phyloP scores from a whole-genome alignment of 1,139 yeast genomes.

The Candida anutae region DNA sequence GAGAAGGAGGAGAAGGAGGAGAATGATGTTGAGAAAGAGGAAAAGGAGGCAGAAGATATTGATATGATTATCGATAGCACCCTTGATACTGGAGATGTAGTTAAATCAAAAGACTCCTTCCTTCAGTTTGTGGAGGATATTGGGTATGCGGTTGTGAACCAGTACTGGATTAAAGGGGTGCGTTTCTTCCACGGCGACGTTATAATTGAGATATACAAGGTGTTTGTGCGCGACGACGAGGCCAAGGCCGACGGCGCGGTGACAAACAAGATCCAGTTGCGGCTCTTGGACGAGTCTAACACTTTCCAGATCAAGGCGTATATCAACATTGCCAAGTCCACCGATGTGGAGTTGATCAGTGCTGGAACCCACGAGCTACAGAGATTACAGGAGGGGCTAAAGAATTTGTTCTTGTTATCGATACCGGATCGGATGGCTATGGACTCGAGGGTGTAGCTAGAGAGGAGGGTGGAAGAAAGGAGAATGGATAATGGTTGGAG shows the following conservation, averaged over 20 bases:
- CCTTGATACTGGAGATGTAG: constrained; percentile 1
- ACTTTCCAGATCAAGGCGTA: constrained; percentile 59
- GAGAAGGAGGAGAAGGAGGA: constrained; percentile 1
- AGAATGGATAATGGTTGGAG: too few relatives aligned
- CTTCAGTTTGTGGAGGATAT: constrained; percentile 50
- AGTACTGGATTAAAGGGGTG: constrained; percentile 60
- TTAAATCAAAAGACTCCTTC: constrained; percentile 26
- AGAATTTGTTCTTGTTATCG: constrained; percentile 57
- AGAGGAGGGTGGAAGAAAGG: too few relatives aligned
- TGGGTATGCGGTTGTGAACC: constrained; percentile 63
- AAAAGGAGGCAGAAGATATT: constrained; percentile 3
- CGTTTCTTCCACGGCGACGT: constrained; percentile 59
- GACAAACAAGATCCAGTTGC: constrained; percentile 24
- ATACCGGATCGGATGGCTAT: constrained; percentile 74
- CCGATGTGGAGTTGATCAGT: constrained; percentile 68
- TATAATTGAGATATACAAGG: constrained; percentile 52
- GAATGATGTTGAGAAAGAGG: background rate
- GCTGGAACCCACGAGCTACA: constrained; percentile 59
- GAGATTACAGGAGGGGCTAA: constrained; percentile 53
- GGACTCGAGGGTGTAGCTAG: constrained; percentile 53
- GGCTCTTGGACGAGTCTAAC: constrained; percentile 47
- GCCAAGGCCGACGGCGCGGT: constrained; percentile 12
- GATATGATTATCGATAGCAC: constrained; percentile 1
- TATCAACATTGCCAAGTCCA: constrained; percentile 61
- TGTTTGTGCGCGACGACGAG: constrained; percentile 37